These are phyloP conservation scores for Andrographis paniculata DNA, from an alignment of 305 asterid species.

Conservation along the genomic window DNA sequence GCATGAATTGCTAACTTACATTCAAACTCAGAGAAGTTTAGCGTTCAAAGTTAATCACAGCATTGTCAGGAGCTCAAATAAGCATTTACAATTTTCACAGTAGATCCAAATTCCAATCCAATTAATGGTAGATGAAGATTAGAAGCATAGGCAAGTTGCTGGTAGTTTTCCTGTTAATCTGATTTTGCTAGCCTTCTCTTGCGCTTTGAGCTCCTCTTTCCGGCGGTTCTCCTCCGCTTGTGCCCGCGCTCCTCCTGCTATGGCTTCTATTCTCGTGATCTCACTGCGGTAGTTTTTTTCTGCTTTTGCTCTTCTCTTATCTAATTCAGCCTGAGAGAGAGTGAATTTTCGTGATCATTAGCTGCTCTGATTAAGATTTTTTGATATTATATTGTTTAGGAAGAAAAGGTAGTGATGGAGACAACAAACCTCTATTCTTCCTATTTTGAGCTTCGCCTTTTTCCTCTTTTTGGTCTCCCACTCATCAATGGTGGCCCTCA, in stretches of 20 bases:
- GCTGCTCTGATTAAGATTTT: not conserved
- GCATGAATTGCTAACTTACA: not conserved
- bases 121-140: conserved; percentile 19
- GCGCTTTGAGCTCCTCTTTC: conserved; percentile 63
- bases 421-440: conserved; percentile 47
- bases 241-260: conserved; percentile 51
- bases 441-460: conserved; percentile 40
- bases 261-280: conserved; percentile 38
- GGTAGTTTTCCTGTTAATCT: conserved; percentile 79
- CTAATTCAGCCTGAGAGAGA: conserved; percentile 57
- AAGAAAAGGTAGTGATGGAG: conserved; percentile 7
- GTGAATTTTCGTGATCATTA: conserved; percentile 16
- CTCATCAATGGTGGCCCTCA: conserved; percentile 33
- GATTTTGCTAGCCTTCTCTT: conserved; percentile 62
- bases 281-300: conserved; percentile 27
- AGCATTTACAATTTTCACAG: conserved; percentile 18
- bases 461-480: conserved; percentile 73
- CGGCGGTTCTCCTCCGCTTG: conserved; percentile 55
- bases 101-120: not conserved
- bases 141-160: conserved; percentile 65
- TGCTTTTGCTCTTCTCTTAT: conserved; percentile 50
- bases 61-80: conserved; percentile 11
- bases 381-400: not conserved
- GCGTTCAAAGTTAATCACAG: not conserved
- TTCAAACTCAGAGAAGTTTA: not conserved